Evolutionary conservation across 306 rosid species (phyloP).

Genomic region (Malus fusca): DNA sequence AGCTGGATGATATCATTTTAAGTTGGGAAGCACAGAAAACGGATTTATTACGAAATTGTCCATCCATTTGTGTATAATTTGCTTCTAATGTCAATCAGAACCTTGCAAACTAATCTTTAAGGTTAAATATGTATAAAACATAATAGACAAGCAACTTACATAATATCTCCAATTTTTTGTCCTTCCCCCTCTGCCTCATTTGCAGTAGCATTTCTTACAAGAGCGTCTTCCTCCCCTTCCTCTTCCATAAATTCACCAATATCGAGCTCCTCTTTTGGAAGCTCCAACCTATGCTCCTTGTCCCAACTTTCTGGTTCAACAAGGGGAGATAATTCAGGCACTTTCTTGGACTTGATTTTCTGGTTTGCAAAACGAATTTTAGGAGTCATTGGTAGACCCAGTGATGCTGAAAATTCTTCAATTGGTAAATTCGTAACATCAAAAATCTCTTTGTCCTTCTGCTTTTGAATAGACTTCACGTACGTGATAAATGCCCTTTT

Average conservation of each 20-base stretch:
- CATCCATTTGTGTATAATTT: too few relatives aligned
- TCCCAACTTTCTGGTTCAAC: slow-evolving; percentile 34
- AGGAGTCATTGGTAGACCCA: slow-evolving; percentile 86
- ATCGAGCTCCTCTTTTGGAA: slow-evolving; percentile 40
- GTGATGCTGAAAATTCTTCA: slow-evolving; percentile 66
- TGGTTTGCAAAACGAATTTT: slow-evolving; percentile 60
- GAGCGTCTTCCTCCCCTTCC: slow-evolving; percentile 34
- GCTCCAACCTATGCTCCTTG: slow-evolving; percentile 26
- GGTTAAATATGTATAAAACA: background rate
- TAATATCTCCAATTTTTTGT: slow-evolving; percentile 31
- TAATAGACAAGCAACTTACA: slow-evolving; percentile 30
- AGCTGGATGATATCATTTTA: too few relatives aligned
- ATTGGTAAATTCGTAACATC: slow-evolving; percentile 68
- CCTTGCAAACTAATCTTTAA: background rate
- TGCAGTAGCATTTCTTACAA: slow-evolving; percentile 22
- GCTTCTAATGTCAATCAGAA: background rate
- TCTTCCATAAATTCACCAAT: slow-evolving; percentile 30
- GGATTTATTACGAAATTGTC: too few relatives aligned
- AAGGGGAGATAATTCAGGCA: slow-evolving; percentile 16
- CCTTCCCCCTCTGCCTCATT: slow-evolving; percentile 27
- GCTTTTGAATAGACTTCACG: slow-evolving; percentile 60
- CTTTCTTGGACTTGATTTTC: slow-evolving; percentile 41
- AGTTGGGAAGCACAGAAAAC: too few relatives aligned
- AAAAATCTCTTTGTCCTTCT: slow-evolving; percentile 80
- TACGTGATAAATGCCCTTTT: slow-evolving; percentile 75